A percentile compares a stretch with the other conserved stretches of the same genome.
These are phyloP conservation scores for Colletotrichum sp. DNA, from an alignment of 2,329 filamentous ascomycete genomes.

Conservation along the genomic window DNA sequence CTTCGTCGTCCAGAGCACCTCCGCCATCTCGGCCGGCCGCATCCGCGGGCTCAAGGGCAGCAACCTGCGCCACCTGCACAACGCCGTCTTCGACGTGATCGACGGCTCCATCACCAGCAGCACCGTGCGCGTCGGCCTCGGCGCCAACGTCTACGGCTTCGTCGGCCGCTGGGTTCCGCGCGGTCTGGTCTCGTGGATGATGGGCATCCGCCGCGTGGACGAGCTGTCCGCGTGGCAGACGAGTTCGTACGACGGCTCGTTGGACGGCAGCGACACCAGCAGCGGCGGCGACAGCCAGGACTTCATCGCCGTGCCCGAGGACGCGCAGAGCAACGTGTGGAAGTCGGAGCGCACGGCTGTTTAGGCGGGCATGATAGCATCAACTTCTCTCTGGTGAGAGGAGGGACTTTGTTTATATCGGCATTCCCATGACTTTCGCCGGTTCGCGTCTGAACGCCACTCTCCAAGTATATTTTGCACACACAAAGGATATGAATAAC, in stretches of 20 bases:
- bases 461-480: not conserved
- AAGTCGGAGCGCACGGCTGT: constrained; percentile 15
- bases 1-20: constrained; percentile 60
- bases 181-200: constrained; percentile 88
- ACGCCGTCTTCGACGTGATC: constrained; percentile 89
- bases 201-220: constrained; percentile 74
- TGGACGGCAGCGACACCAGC: constrained; percentile 34
- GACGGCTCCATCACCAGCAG: constrained; percentile 65
- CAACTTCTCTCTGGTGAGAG: not conserved
- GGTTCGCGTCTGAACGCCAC: not conserved
- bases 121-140: constrained; percentile 81
- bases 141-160: constrained; percentile 82
- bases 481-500: constrained; percentile 2
- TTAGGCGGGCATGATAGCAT: not conserved
- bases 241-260: constrained; percentile 38
- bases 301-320: constrained; percentile 56
- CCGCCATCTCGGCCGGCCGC: constrained; percentile 60
- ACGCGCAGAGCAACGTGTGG: constrained; percentile 51
- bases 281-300: constrained; percentile 45
- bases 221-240: constrained; percentile 61
- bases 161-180: constrained; percentile 82
- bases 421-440: not conserved
- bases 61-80: constrained; percentile 79
- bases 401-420: not conserved
- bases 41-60: constrained; percentile 70